These are phyloP conservation scores for Prunus padus DNA, from an alignment of 306 rosid genomes.

Conservation along the genomic window DNA sequence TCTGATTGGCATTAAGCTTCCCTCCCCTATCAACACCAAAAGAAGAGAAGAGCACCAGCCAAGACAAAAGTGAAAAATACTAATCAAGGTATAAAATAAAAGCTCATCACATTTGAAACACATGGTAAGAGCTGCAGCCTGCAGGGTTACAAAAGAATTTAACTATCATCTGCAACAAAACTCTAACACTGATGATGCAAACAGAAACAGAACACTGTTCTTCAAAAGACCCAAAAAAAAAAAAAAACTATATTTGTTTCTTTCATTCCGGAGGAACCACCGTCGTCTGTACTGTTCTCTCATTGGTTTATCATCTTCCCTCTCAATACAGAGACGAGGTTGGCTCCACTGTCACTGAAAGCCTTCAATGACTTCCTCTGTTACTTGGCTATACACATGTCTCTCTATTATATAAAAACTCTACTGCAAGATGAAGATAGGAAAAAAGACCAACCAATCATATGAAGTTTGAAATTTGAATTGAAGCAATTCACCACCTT, in stretches of 20 bases:
- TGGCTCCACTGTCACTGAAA: constrained; percentile 29
- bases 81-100: constrained; percentile 14
- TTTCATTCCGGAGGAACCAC: constrained; percentile 31
- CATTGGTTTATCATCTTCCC: constrained; percentile 19
- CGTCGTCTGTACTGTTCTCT: constrained; percentile 32
- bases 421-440: constrained; percentile 17
- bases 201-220: constrained; percentile 30
- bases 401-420: constrained; percentile 33
- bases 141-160: constrained; percentile 48
- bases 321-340: constrained; percentile 28
- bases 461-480: constrained; percentile 13
- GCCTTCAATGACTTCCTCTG: constrained; percentile 36
- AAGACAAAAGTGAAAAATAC: background rate
- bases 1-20: background rate
- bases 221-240: constrained; percentile 2
- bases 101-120: constrained; percentile 29
- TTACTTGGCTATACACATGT: constrained; percentile 54
- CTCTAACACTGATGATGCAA: constrained; percentile 41
- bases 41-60: no score
- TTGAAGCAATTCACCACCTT: constrained; percentile 35
- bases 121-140: constrained; percentile 24
- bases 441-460: constrained; percentile 24
- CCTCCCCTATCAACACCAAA: background rate
- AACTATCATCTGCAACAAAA: constrained; percentile 35
- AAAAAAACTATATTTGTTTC: constrained; percentile 26